Evolutionary conservation across 2,329 filamentous ascomycete genomes (phyloP).

Genomic region (Blastomyces emzantsi): DNA sequence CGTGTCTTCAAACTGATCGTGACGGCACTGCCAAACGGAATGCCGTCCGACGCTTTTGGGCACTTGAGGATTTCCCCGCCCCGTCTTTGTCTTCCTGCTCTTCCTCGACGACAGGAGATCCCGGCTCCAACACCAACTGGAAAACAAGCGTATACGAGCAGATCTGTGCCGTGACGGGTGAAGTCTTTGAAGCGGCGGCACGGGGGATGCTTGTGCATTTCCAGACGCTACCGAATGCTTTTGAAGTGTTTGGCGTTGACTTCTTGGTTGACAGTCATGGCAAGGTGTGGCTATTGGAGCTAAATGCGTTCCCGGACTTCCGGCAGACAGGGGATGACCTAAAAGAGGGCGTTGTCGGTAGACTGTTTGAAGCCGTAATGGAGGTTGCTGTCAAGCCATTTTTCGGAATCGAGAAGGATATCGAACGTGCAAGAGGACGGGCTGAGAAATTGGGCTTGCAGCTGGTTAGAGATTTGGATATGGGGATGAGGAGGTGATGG

Average conservation of each 20-base stretch:
- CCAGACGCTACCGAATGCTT: conserved; percentile 76
- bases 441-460: conserved; percentile 21
- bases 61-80: conserved; percentile 42
- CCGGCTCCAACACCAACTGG: conserved; percentile 29
- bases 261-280: conserved; percentile 66
- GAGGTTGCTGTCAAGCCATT: conserved; percentile 58
- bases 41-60: conserved; percentile 67
- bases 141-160: conserved; percentile 60
- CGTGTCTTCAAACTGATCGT: conserved; percentile 65
- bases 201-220: conserved; percentile 81
- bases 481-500: conserved; percentile 28
- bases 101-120: conserved; percentile 13
- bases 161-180: conserved; percentile 63
- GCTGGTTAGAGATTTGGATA: conserved; percentile 34
- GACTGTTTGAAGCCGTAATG: conserved; percentile 68
- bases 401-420: conserved; percentile 41
- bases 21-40: conserved; percentile 44
- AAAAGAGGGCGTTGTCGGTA: conserved; percentile 56
- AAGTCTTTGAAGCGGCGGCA: conserved; percentile 80
- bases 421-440: conserved; percentile 13
- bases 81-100: conserved; percentile 17
- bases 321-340: conserved; percentile 76
- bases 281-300: conserved; percentile 68
- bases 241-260: conserved; percentile 87
- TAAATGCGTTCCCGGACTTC: conserved; percentile 96